A percentile compares a stretch with the other conserved stretches of the same genome.
Evolutionary conservation across 2,329 filamentous ascomycete genomes (phyloP).

Genomic region (Blastomyces gilchristii): DNA sequence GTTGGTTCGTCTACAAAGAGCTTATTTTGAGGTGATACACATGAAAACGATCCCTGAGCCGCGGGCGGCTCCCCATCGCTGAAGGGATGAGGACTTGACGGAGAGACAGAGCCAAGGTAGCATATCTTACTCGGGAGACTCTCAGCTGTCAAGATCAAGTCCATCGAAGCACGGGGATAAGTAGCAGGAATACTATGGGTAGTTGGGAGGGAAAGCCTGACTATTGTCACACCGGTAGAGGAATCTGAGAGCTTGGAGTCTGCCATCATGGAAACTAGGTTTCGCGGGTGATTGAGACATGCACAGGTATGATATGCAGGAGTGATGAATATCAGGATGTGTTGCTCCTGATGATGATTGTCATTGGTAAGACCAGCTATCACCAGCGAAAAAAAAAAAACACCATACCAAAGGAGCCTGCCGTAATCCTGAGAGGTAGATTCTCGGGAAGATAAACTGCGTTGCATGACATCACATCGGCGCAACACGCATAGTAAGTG

Average conservation of each 20-base stretch:
- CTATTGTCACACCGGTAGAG: not conserved
- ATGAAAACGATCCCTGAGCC: not conserved
- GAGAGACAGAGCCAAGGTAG: too few species aligned
- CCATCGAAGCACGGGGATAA: not conserved
- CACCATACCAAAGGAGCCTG: not conserved
- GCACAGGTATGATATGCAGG: not conserved
- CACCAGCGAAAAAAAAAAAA: not conserved
- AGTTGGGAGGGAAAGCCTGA: too few species aligned
- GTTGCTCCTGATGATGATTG: not conserved
- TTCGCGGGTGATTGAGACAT: not conserved
- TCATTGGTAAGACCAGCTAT: not conserved
- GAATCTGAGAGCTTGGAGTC: not conserved
- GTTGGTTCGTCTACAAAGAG: not conserved
- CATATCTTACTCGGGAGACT: not conserved
- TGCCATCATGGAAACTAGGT: not conserved
- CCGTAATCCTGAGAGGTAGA: not conserved
- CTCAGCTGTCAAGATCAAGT: not conserved
- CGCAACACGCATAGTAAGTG: not conserved
- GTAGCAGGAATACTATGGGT: not conserved
- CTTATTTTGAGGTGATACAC: not conserved
- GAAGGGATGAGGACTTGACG: too few species aligned
- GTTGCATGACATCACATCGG: not conserved
- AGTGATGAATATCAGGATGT: constrained; percentile 3
- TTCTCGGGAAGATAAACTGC: not conserved
- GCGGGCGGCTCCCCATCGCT: too few species aligned